Base-by-base conservation (phyloP, 345 rosid genomes). In the Triadica sebifera region DNA sequence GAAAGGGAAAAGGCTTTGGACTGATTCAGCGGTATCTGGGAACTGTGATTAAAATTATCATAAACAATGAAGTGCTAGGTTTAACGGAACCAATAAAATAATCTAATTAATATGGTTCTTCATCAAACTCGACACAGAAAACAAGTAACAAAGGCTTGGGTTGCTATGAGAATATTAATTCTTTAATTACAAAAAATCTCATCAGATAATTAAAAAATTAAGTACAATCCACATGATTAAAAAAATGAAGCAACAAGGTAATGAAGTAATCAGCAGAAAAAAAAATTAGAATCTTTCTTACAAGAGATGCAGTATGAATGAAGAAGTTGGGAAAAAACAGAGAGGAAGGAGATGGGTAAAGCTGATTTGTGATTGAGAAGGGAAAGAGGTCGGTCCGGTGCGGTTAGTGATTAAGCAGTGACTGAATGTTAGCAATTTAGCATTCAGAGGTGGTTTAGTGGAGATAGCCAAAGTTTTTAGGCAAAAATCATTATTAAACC, bases 51-150 rank as follows among this genome's bases (percentile, higher is more conserved):
- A 67, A 10, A 67, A 10, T 50, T 25, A 50, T 8, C 56, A 8
- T 46, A 46, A 66, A 22, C 38, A 13, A 43, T 6, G 20, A 56
- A 12, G 16, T n/a, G 46, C 5, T 25, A 43, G 67, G 67, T 37
- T 69, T 38, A 53, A 69, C 61, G 43, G 2, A 61, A 8, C 0
- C 7, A 62, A 8, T 63, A 51, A 50, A 62, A 67, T 73, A 73
- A 29, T 50, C 49, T 47, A 63, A 46, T 25, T 7, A 20, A 7
- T 12, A 8, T 20, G 74, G 20, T 56, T 22, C 39, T 4, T 15
- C 10, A 25, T 34, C 52, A 70, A 41, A 58, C 52, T 43, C n/a
- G 51, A 47, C 38, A 38, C 47, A 11, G 34, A 0, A 4, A 53
- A 38, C 62, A 12, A 53, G 19, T 34, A 68, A 29, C 34, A 64